Evolutionary conservation across 2,329 filamentous ascomycete species (phyloP).

Genomic region (Fusarium sp.): DNA sequence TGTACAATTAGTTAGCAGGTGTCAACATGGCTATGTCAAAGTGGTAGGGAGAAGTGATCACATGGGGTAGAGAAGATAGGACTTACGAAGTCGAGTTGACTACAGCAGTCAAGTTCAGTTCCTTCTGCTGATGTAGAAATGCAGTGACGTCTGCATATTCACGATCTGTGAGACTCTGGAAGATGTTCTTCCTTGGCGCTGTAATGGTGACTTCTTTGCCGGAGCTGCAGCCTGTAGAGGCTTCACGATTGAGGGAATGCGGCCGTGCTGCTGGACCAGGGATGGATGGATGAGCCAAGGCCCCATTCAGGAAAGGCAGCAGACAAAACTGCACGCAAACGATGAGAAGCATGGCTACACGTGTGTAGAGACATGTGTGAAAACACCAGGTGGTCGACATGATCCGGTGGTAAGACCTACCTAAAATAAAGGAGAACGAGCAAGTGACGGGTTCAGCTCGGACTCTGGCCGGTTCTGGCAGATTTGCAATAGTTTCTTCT

Average conservation of each 20-base stretch:
- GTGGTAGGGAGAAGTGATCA: neutral
- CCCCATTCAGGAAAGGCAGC: neutral
- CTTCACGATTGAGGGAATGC: conserved; percentile 23
- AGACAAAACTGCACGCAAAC: conserved; percentile 6
- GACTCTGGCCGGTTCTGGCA: neutral
- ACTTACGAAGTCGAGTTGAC: conserved; percentile 38
- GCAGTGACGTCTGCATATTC: conserved; percentile 36
- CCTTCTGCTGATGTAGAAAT: conserved; percentile 26
- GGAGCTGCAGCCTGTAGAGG: neutral
- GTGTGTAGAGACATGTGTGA: neutral
- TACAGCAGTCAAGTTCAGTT: conserved; percentile 35
- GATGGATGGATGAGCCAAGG: neutral
- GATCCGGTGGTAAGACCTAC: neutral
- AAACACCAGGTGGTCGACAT: neutral
- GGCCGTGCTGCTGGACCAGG: conserved; percentile 18
- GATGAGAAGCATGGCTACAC: conserved; percentile 10
- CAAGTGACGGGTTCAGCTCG: neutral
- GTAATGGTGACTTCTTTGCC: neutral
- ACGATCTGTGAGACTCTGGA: conserved; percentile 29
- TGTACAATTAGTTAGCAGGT: neutral
- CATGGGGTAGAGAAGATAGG: neutral
- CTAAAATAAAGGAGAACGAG: conserved; percentile 3
- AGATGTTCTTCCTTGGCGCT: conserved; percentile 26
- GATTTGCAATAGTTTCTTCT: neutral
- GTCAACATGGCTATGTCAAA: neutral